Conservation (phyloP, 2,329 filamentous ascomycete species). For the Penicillium glabrum region DNA sequence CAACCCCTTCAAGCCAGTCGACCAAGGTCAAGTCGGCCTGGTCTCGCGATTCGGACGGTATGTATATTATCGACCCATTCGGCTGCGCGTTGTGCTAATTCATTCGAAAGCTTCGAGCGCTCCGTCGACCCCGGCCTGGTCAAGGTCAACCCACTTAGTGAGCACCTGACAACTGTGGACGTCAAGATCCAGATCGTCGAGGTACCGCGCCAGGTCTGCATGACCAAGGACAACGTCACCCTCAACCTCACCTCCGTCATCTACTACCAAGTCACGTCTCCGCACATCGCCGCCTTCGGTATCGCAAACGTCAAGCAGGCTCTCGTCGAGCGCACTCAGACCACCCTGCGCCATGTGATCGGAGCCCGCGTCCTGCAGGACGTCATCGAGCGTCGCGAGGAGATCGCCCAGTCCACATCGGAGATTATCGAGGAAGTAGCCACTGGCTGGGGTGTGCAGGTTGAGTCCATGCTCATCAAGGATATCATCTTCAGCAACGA, state of each 20-base stretch:
- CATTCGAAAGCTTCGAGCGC: conserved; percentile 69
- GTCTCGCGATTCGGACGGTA: conserved; percentile 85
- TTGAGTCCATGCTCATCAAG: conserved; percentile 99
- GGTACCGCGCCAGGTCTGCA: conserved; percentile 94
- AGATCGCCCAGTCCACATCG: conserved; percentile 90
- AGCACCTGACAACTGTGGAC: conserved; percentile 86
- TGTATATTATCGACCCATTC: conserved; percentile 8
- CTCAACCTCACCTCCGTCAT: conserved; percentile 87
- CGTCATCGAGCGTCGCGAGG: conserved; percentile 96
- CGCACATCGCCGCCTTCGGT: conserved; percentile 95
- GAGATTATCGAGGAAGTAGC: conserved; percentile 98
- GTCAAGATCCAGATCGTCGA: conserved; percentile 99
- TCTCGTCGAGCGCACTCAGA: conserved; percentile 97
- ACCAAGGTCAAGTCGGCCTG: conserved; percentile 90
- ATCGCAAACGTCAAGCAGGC: conserved; percentile 93
- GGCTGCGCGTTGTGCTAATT: background rate
- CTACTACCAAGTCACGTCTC: conserved; percentile 96
- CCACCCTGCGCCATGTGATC: conserved; percentile 93
- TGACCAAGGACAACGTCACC: conserved; percentile 99
- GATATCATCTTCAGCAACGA: conserved; percentile 97
- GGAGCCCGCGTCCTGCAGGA: conserved; percentile 95
- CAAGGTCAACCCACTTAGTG: conserved; percentile 94
- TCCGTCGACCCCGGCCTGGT: conserved; percentile 95
- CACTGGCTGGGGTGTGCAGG: conserved; percentile 87
- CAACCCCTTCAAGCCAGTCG: conserved; percentile 91